phyloP scores from a whole-genome alignment of 352 stramenopile species.

The Phytophthora brassicae region DNA sequence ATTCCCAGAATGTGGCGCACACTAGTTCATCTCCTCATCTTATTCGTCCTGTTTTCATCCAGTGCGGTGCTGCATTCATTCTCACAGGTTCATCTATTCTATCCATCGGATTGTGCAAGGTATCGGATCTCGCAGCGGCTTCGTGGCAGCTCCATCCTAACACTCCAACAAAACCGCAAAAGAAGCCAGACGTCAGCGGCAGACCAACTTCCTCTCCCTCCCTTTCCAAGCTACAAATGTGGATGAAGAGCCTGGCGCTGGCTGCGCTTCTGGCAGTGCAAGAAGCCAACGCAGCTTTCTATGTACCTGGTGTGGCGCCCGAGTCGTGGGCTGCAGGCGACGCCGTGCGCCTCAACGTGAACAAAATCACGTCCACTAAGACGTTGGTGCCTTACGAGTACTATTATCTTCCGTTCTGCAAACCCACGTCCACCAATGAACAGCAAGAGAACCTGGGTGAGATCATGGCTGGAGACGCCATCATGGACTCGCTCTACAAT shows the following conservation, averaged over 20 bases:
- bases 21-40: slow-evolving; percentile 13
- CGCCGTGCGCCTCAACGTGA: slow-evolving; percentile 93
- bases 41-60: slow-evolving; percentile 24
- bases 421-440: slow-evolving; percentile 76
- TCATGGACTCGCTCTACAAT: slow-evolving; percentile 91
- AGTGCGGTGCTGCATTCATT: slow-evolving; percentile 15
- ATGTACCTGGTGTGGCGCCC: slow-evolving; percentile 83
- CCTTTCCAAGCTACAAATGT: slow-evolving; percentile 24
- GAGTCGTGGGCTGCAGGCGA: slow-evolving; percentile 84
- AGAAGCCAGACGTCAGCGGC: slow-evolving; percentile 25
- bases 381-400: slow-evolving; percentile 99
- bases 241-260: slow-evolving; percentile 36
- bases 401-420: slow-evolving; percentile 97
- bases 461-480: slow-evolving; percentile 90
- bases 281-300: slow-evolving; percentile 63
- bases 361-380: slow-evolving; percentile 98
- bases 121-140: slow-evolving; percentile 20
- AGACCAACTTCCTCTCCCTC: slow-evolving; percentile 3
- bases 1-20: not conserved
- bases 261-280: slow-evolving; percentile 22
- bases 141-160: slow-evolving; percentile 20
- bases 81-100: not conserved
- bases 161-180: slow-evolving; percentile 10
- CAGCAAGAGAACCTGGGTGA: slow-evolving; percentile 92
- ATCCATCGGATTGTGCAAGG: slow-evolving; percentile 9